Conservation (phyloP, 345 rosid genomes). For the Eucalyptus curtisii region DNA sequence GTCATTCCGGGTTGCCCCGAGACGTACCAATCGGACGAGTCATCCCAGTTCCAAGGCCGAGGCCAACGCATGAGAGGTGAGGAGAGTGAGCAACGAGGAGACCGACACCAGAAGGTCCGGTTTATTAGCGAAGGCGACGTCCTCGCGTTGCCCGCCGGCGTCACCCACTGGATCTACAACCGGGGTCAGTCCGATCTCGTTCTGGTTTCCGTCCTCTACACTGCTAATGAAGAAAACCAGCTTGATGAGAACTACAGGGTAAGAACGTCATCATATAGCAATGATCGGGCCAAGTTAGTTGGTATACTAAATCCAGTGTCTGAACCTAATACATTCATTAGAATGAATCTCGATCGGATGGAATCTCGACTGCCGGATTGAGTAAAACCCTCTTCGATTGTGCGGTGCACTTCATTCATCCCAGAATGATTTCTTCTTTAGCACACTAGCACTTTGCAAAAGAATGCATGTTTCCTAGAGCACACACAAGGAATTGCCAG, state of each 20-base stretch:
- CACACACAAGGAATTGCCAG: neutral
- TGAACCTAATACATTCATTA: neutral
- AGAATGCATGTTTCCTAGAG: neutral
- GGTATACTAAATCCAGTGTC: neutral
- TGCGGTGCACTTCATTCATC: neutral
- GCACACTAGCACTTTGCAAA: neutral
- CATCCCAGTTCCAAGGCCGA: neutral
- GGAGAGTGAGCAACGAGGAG: neutral
- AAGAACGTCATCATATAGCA: neutral
- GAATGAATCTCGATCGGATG: neutral
- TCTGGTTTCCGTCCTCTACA: constrained; percentile 12
- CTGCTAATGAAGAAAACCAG: constrained; percentile 24
- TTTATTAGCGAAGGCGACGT: constrained; percentile 21
- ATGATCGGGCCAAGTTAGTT: neutral
- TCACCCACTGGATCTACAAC: constrained; percentile 34
- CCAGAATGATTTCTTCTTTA: neutral
- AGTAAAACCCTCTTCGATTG: neutral
- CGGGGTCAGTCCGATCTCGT: constrained; percentile 16
- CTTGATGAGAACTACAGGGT: constrained; percentile 29
- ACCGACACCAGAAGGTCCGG: constrained; percentile 19
- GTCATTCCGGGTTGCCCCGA: constrained; percentile 25
- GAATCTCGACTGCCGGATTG: neutral
- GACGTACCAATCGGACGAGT: constrained; percentile 4
- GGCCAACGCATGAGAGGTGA: neutral
- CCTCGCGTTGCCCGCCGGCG: constrained; percentile 29